These are phyloP conservation scores for Phytophthora niederhauseri DNA, from an alignment of 352 stramenopile species.

Conservation along the genomic window DNA sequence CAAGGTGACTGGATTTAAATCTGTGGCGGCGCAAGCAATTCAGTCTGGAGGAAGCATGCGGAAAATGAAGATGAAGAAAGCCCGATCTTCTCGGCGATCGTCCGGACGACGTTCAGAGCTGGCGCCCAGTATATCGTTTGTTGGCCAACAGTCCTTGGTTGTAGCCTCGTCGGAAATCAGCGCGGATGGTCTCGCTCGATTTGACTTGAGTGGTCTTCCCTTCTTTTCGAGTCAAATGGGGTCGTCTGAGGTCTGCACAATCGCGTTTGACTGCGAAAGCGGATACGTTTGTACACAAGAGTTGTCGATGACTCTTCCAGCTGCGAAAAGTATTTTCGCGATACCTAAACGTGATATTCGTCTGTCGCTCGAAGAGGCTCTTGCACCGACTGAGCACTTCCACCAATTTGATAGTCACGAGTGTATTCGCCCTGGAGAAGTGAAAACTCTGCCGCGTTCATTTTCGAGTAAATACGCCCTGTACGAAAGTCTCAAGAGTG, in stretches of 20 bases:
- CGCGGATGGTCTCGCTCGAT: conserved; percentile 20
- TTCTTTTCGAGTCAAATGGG: conserved; percentile 25
- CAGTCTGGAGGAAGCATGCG: conserved; percentile 6
- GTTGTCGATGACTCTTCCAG: conserved; percentile 24
- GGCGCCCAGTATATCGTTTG: conserved; percentile 41
- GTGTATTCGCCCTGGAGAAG: conserved; percentile 30
- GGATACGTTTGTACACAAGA: conserved; percentile 33
- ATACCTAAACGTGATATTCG: conserved; percentile 38
- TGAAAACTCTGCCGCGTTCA: conserved; percentile 29
- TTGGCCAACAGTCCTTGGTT: conserved; percentile 29
- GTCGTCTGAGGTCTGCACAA: conserved; percentile 45
- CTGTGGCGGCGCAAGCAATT: conserved; percentile 9
- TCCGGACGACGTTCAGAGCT: background rate
- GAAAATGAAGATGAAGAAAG: conserved; percentile 1
- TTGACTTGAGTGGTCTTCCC: conserved; percentile 24
- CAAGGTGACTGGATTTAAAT: conserved; percentile 41
- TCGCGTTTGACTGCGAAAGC: conserved; percentile 32
- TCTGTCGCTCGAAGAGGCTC: conserved; percentile 32
- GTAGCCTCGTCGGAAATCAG: conserved; percentile 25
- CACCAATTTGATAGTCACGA: conserved; percentile 46
- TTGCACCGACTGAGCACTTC: conserved; percentile 38
- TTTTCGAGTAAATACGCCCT: conserved; percentile 48
- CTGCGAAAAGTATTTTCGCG: background rate
- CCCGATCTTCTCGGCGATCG: background rate
- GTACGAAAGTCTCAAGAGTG: conserved; percentile 41